These are phyloP conservation scores for Saprolegnia diclina DNA, from an alignment of 352 stramenopile genomes.

Conservation along the genomic window DNA sequence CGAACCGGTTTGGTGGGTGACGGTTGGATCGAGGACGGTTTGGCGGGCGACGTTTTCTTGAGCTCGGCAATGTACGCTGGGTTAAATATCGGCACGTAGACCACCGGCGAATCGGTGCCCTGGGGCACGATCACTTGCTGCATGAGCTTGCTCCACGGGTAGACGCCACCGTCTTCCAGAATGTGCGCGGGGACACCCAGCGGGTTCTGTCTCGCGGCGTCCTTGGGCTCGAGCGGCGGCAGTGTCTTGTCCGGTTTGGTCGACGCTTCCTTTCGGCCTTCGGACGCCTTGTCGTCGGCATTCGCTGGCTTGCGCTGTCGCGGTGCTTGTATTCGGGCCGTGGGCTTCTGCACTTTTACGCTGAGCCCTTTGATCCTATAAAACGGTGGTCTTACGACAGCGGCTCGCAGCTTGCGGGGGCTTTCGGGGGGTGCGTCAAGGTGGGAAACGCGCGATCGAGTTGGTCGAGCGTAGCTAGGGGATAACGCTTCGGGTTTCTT, in stretches of 20 bases:
- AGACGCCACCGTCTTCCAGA: conserved; percentile 18
- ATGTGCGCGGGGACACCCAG: conserved; percentile 12
- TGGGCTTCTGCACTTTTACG: too few species aligned
- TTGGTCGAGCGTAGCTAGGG: background rate
- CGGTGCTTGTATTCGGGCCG: background rate
- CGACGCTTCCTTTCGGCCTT: background rate
- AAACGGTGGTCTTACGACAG: too few species aligned
- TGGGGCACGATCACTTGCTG: conserved; percentile 23
- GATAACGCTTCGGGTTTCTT: background rate
- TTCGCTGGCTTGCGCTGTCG: background rate
- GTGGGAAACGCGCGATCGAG: background rate
- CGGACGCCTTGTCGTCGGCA: background rate
- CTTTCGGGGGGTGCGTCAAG: background rate
- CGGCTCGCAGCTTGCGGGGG: too few species aligned
- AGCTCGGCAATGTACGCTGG: conserved; percentile 26
- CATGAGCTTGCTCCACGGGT: conserved; percentile 27
- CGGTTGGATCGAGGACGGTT: background rate
- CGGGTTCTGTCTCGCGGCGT: background rate
- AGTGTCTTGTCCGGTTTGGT: background rate
- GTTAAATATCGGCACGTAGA: conserved; percentile 26
- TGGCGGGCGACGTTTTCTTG: background rate
- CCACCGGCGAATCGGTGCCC: conserved; percentile 10
- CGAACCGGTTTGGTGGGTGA: too few species aligned
- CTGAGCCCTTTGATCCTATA: too few species aligned
- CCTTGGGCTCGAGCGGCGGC: background rate